Percentiles rank a stretch among this genome's conserved stretches.
Evolutionary conservation across 768 basidiomycete genomes (phyloP).

Genomic region (Pulveroboletus frians): DNA sequence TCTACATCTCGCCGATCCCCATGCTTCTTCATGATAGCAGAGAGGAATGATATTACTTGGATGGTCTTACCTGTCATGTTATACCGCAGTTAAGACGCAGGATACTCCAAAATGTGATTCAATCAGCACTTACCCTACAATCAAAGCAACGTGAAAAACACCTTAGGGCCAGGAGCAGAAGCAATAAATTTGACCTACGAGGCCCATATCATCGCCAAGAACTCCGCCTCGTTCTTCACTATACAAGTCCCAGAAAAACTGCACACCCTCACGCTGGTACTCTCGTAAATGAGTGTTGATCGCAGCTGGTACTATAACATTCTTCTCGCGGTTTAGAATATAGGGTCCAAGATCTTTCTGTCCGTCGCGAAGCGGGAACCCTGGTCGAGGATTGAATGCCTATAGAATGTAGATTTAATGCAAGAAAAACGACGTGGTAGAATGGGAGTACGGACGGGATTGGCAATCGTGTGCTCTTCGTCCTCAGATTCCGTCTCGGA

Average conservation of each 20-base stretch:
- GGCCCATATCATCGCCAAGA: conserved; percentile 95
- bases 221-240: conserved; percentile 66
- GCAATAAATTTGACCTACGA: conserved; percentile 37
- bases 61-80: conserved; percentile 77
- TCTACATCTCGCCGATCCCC: conserved; percentile 60
- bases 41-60: conserved; percentile 84
- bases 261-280: conserved; percentile 85
- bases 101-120: not conserved
- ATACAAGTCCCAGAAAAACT: conserved; percentile 77
- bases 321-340: conserved; percentile 43
- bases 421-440: not conserved
- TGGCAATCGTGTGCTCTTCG: conserved; percentile 29
- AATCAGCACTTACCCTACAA: conserved; percentile 23
- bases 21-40: conserved; percentile 85
- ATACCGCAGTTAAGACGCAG: conserved; percentile 4
- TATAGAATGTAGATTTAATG: conserved; percentile 16
- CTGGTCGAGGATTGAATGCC: conserved; percentile 47
- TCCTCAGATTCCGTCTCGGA: conserved; percentile 46
- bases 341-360: conserved; percentile 44
- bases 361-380: conserved; percentile 43
- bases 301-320: conserved; percentile 53
- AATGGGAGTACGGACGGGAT: conserved; percentile 23
- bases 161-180: not conserved
- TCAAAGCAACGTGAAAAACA: not conserved
- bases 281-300: conserved; percentile 86